A percentile compares a stretch with the other conserved stretches of the same genome.
These are phyloP conservation scores for Globisporangium carolinianum DNA, from an alignment of 352 stramenopile genomes.

Conservation along the genomic window DNA sequence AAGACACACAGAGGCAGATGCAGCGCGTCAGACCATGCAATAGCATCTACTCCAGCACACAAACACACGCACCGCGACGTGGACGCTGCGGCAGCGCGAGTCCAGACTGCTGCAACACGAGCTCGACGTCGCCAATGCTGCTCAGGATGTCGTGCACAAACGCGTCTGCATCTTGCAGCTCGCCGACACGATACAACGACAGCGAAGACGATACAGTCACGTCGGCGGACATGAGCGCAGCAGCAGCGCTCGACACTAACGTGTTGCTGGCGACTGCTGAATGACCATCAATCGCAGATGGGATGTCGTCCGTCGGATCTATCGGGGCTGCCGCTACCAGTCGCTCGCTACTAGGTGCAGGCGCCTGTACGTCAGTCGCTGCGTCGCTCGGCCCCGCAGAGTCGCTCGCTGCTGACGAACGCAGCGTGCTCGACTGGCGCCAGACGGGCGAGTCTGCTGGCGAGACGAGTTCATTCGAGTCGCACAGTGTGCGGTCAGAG, in stretches of 20 bases:
- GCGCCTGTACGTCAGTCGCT: background rate
- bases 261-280: too few species aligned
- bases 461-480: constrained; percentile 6
- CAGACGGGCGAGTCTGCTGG: background rate
- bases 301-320: too few species aligned
- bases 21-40: background rate
- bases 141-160: constrained; percentile 58
- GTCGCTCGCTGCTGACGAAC: background rate
- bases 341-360: too few species aligned
- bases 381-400: background rate
- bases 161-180: constrained; percentile 22
- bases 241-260: too few species aligned
- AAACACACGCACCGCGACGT: background rate
- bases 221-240: too few species aligned
- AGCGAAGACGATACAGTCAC: too few species aligned
- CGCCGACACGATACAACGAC: constrained; percentile 1
- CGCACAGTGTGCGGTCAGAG: background rate
- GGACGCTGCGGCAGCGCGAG: background rate
- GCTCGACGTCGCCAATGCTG: constrained; percentile 53
- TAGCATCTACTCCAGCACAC: background rate
- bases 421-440: too few species aligned
- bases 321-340: too few species aligned
- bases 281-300: too few species aligned
- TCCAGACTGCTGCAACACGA: constrained; percentile 37
- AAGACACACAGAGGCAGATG: background rate